These are phyloP conservation scores for Penicillium polonicum DNA, from an alignment of 2,329 filamentous ascomycete genomes.

Conservation along the genomic window DNA sequence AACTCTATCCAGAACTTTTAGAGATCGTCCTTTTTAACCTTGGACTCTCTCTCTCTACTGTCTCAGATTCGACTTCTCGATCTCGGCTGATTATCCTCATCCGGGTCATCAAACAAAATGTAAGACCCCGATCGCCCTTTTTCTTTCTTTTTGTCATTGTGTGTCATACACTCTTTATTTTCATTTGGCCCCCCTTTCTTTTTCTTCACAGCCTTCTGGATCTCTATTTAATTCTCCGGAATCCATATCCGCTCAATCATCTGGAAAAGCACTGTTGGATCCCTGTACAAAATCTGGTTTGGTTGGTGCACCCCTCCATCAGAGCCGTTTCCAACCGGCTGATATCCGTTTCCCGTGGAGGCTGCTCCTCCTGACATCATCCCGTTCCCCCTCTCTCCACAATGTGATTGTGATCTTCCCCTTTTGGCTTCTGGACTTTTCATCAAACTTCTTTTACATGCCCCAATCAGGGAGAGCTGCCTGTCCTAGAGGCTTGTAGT, in stretches of 20 bases:
- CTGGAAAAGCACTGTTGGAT: not conserved
- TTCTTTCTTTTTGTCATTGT: not conserved
- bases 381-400: not conserved
- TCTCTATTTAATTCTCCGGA: not conserved
- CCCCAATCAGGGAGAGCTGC: not conserved
- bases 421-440: not conserved
- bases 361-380: not conserved
- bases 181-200: not conserved
- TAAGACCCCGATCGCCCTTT: not conserved
- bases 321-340: not conserved
- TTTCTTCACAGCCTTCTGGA: not conserved
- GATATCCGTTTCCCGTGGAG: not conserved
- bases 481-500: not conserved
- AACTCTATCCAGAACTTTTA: not conserved
- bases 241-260: not conserved
- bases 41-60: not conserved
- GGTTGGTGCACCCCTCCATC: not conserved
- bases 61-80: not conserved
- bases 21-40: not conserved
- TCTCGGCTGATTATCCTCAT: constrained; percentile 1
- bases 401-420: constrained; percentile 2
- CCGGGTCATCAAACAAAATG: not conserved
- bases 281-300: not conserved
- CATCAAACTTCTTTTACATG: not conserved
- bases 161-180: not conserved